These are phyloP conservation scores for Chamaenerion angustifolium DNA, from an alignment of 345 rosid genomes.

Conservation along the genomic window DNA sequence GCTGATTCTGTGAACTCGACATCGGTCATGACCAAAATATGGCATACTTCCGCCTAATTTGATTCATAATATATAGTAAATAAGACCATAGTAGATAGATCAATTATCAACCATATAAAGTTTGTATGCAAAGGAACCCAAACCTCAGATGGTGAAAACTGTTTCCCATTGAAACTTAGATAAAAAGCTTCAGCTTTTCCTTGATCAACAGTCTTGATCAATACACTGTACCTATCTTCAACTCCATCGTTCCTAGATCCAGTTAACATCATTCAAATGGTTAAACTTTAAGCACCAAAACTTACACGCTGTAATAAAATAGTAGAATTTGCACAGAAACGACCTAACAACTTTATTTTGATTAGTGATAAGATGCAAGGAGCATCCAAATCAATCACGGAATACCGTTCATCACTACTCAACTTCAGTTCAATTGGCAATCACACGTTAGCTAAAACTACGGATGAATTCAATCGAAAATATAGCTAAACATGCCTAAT, in stretches of 20 bases:
- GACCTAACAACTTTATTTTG: no score
- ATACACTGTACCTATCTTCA: slow-evolving; percentile 81
- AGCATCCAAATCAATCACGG: no score
- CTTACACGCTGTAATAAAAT: no score
- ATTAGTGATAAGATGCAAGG: no score
- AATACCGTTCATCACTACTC: no score
- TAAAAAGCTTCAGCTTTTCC: slow-evolving; percentile 48
- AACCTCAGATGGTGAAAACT: slow-evolving; percentile 77
- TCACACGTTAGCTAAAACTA: neutral
- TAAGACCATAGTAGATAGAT: neutral
- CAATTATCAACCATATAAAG: neutral
- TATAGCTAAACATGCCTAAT: slow-evolving; percentile 28
- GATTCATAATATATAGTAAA: neutral
- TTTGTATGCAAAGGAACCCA: neutral
- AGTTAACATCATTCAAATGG: no score
- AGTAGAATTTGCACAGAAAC: no score
- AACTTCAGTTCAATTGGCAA: no score
- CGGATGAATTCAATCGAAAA: neutral
- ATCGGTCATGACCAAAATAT: slow-evolving; percentile 41
- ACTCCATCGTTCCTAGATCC: slow-evolving; percentile 61
- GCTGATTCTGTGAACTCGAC: slow-evolving; percentile 58
- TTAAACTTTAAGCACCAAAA: neutral
- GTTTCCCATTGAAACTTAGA: slow-evolving; percentile 42
- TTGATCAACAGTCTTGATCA: slow-evolving; percentile 51
- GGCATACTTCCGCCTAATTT: slow-evolving; percentile 78